phyloP scores from a whole-genome alignment of 2,329 filamentous ascomycete genomes.

The Xenoacremonium recifei region DNA sequence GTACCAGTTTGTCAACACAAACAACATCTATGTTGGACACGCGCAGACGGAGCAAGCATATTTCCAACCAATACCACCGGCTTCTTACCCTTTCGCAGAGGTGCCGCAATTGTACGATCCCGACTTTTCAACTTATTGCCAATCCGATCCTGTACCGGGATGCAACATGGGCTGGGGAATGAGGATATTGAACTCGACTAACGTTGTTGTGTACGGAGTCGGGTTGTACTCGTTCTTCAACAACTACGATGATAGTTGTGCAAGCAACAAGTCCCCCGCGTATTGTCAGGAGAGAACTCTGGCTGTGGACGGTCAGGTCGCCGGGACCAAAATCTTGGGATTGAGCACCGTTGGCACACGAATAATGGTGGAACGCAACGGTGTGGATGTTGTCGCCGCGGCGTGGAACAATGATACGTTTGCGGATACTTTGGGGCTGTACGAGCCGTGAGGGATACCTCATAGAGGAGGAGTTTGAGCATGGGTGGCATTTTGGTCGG shows the following conservation, averaged over 20 bases:
- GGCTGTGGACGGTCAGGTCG: slow-evolving; percentile 20
- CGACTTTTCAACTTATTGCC: slow-evolving; percentile 20
- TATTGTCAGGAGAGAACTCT: slow-evolving; percentile 48
- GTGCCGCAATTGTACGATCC: slow-evolving; percentile 33
- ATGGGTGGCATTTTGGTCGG: not conserved
- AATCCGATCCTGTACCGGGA: slow-evolving; percentile 42
- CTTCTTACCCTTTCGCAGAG: slow-evolving; percentile 54
- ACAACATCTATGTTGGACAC: slow-evolving; percentile 61
- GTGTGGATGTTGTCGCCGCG: slow-evolving; percentile 18
- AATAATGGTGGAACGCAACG: slow-evolving; percentile 25
- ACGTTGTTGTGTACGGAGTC: slow-evolving; percentile 59
- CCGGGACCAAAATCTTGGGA: slow-evolving; percentile 23
- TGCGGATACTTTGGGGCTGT: slow-evolving; percentile 27
- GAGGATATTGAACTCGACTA: slow-evolving; percentile 54
- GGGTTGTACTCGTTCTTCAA: slow-evolving; percentile 69
- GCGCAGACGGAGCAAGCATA: slow-evolving; percentile 72
- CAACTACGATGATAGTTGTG: slow-evolving; percentile 56
- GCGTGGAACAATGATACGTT: slow-evolving; percentile 29
- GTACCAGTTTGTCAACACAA: slow-evolving; percentile 62
- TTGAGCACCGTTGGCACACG: slow-evolving; percentile 28
- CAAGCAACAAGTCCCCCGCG: slow-evolving; percentile 36
- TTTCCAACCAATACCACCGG: slow-evolving; percentile 64
- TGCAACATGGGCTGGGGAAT: slow-evolving; percentile 65
- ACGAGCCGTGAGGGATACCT: slow-evolving; percentile 23
- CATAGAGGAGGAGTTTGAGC: not conserved